Percentiles rank a stretch among this genome's conserved stretches.
These are phyloP conservation scores for Suillus fuscotomentosus DNA, from an alignment of 768 basidiomycete species.

Conservation along the genomic window DNA sequence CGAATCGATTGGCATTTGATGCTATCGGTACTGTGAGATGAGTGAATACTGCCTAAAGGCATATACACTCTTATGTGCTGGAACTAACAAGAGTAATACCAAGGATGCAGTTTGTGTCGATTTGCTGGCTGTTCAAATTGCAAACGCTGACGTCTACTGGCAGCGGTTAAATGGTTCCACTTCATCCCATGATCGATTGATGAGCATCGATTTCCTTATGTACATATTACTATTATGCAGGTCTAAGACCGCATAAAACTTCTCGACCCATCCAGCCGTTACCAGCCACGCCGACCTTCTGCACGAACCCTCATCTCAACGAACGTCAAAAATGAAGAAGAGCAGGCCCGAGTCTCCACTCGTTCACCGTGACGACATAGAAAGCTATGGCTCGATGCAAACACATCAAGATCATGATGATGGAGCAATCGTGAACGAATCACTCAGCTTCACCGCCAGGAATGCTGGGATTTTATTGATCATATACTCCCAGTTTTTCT, in stretches of 20 bases:
- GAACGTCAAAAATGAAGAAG: neutral
- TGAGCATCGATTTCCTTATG: neutral
- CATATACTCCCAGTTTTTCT: constrained; percentile 54
- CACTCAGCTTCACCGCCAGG: constrained; percentile 12
- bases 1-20: neutral
- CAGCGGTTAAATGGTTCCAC: neutral
- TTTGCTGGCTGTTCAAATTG: neutral
- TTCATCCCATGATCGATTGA: neutral
- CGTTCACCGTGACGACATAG: neutral
- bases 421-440: neutral
- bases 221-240: neutral
- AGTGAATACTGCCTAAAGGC: neutral
- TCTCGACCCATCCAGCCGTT: neutral
- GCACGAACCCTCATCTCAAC: neutral
- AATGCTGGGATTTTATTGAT: constrained; percentile 66
- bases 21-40: too few relatives aligned
- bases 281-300: neutral
- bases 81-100: neutral
- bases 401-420: neutral
- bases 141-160: too few relatives aligned
- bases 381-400: neutral
- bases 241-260: neutral
- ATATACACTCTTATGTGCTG: neutral
- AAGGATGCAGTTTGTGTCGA: neutral
- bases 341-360: neutral